phyloP scores from a whole-genome alignment of 768 basidiomycete species.

The Gloeophyllum trabeum region DNA sequence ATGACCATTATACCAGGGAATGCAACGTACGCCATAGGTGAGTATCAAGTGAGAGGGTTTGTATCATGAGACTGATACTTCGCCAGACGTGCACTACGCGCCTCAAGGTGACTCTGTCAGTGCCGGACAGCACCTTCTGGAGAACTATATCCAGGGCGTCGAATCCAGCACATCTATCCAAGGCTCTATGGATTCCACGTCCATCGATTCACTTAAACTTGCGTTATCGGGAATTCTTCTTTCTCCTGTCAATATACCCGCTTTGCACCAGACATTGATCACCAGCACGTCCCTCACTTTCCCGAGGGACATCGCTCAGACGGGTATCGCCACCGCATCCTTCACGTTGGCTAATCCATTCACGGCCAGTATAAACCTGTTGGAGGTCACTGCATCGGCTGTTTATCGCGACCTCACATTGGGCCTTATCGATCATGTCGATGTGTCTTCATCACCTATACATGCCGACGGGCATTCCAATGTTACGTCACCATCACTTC shows the following conservation, averaged over 20 bases:
- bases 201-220: slow-evolving; percentile 45
- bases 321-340: slow-evolving; percentile 43
- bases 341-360: slow-evolving; percentile 60
- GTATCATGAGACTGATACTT: not conserved
- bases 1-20: slow-evolving; percentile 51
- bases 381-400: slow-evolving; percentile 41
- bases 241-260: slow-evolving; percentile 52
- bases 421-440: slow-evolving; percentile 45
- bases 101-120: slow-evolving; percentile 41
- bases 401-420: slow-evolving; percentile 43
- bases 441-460: slow-evolving; percentile 45
- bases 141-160: slow-evolving; percentile 61
- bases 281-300: slow-evolving; percentile 43
- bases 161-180: slow-evolving; percentile 42
- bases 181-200: slow-evolving; percentile 44
- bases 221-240: slow-evolving; percentile 52
- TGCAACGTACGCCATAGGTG: slow-evolving; percentile 42
- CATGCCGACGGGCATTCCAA: slow-evolving; percentile 46
- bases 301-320: slow-evolving; percentile 49
- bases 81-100: slow-evolving; percentile 47
- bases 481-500: slow-evolving; percentile 43
- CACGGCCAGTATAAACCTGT: slow-evolving; percentile 57
- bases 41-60: slow-evolving; percentile 1
- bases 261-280: slow-evolving; percentile 52
- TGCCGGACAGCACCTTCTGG: slow-evolving; percentile 44